These are phyloP conservation scores for Solanum bulbocastanum DNA, from an alignment of 257 asterid genomes.

Conservation along the genomic window DNA sequence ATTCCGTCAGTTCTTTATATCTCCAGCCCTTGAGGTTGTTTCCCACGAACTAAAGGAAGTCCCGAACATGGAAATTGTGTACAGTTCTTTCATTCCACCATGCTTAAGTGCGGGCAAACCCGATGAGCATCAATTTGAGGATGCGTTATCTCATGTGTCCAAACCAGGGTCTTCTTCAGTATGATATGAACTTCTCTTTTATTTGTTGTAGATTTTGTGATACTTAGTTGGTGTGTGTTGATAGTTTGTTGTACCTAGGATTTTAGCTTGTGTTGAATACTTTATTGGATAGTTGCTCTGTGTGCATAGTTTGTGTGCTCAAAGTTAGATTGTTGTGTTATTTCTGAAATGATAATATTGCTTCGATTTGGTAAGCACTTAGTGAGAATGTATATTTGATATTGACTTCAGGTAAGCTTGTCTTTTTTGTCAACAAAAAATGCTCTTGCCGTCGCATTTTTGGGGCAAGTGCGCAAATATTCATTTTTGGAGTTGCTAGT, in stretches of 20 bases:
- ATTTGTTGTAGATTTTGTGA: background rate
- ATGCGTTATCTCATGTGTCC: conserved; percentile 53
- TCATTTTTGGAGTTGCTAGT: too few species aligned
- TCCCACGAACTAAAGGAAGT: conserved; percentile 49
- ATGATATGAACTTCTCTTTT: conserved; percentile 2
- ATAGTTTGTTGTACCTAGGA: background rate
- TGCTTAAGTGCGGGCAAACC: conserved; percentile 56
- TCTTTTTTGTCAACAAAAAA: too few species aligned
- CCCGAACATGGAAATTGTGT: conserved; percentile 57
- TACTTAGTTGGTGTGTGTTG: background rate
- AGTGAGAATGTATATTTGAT: background rate
- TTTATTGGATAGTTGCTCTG: background rate
- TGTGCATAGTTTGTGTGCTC: background rate
- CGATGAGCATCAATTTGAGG: conserved; percentile 59
- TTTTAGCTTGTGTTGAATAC: background rate
- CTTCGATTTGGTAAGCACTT: background rate
- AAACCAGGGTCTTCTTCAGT: conserved; percentile 24
- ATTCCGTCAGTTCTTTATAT: conserved; percentile 51
- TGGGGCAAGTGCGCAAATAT: too few species aligned
- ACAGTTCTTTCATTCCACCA: conserved; percentile 59
- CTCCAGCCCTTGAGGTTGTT: conserved; percentile 66
- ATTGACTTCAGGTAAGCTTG: too few species aligned
- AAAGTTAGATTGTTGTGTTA: background rate
- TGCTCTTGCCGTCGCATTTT: too few species aligned
- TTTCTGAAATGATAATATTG: background rate